Base-by-base conservation (phyloP, 2,329 filamentous ascomycete species). In the Aspergillus fructus region DNA sequence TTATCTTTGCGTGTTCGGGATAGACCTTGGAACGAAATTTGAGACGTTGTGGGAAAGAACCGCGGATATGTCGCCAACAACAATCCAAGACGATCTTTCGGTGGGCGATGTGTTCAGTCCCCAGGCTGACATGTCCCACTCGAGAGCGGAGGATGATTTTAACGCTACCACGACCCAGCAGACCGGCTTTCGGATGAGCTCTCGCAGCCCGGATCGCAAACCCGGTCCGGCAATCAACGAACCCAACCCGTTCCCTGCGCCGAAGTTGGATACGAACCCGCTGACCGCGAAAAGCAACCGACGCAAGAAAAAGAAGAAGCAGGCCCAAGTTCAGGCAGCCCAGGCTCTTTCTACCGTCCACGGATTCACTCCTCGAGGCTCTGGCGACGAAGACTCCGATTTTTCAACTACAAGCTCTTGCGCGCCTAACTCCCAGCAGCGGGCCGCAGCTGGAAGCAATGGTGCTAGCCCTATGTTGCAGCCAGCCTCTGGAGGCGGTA, bases 401-500 rank as follows among this genome's bases (percentile, higher is more conserved):
- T 70, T 73, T 41, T 79, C 78, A 19, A 64, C 68, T 21, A 65
- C 70, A 17, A 74, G 71, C 49, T 78, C 74, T 45, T 66, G 68
- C 50, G 63, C 68, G 2, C 63, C 68, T 41, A 74, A 70, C 51
- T 68, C 71, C 17, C 68, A 65, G 56, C 59, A 71, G 17, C 65
- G 62, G 23, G 56, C 63, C 12, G 62, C 69, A 47, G 65, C 65
- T 6, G 69, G 65, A 24, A 67, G 50, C 17, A 53, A 66, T 51
- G 63, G 64, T 7, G 78, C 74, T 61, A 83, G 79, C 59, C 79
- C 79, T n/a, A 74, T 76, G 23, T 71, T 81, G 37, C 76, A 81
- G 59, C 79, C 83, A 1, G 81, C 80, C 23, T 72, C 78, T 2
- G 73, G 73, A 43, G 88, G 89, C 59, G 92, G 91, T 48, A 92